Evolutionary conservation across 768 basidiomycete species (phyloP), one percentile per base, ranked within the genome.

Genomic region (Amanita thiersii): DNA sequence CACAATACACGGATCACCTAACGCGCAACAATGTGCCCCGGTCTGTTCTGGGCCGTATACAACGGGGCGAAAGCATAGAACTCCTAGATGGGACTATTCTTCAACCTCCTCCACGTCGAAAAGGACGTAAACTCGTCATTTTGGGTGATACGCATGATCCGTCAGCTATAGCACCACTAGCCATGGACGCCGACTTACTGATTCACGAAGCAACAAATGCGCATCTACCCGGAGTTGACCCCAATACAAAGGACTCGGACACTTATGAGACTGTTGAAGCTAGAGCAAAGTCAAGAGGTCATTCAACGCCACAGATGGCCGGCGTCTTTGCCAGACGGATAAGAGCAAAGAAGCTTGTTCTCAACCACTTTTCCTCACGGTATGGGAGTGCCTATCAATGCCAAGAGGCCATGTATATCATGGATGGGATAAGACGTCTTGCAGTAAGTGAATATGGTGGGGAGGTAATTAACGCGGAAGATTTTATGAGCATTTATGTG

Each of bases 121-220:
- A 66, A 1, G 91, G 88, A 2, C 69, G 87, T 38, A 88, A 88
- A 57, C 50, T 94, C 17, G 81, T 77, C 21, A 76, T 96, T 44
- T 67, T 93, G 25, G 91, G 91, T 0, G 92, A 93, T 51, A 91
- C 89, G 3, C 80, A 71, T 54, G 79, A 94, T 57, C 83, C 84
- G 4, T 79, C 78, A n/a, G 65, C 74, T 3, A 81, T 86, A 26
- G 64, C 63, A 15, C 59, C 63, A 6, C 57, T 89, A 5, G 84
- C 84, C 14, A 56, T 60, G 55, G 76, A 75, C 40, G 74, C 81
- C 21, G 83, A 89, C 47, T 48, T 93, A 31, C 62, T 93, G 20
- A 68, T 94, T 21, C 91, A 96, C 52, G 91, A 96, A 61, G 85
- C 86, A 7, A 94, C 90, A 6, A 94, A 93, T 54, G 86, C 89